These are phyloP conservation scores for Lecanosticta acicola DNA, from an alignment of 2,329 filamentous ascomycete genomes.

Conservation along the genomic window DNA sequence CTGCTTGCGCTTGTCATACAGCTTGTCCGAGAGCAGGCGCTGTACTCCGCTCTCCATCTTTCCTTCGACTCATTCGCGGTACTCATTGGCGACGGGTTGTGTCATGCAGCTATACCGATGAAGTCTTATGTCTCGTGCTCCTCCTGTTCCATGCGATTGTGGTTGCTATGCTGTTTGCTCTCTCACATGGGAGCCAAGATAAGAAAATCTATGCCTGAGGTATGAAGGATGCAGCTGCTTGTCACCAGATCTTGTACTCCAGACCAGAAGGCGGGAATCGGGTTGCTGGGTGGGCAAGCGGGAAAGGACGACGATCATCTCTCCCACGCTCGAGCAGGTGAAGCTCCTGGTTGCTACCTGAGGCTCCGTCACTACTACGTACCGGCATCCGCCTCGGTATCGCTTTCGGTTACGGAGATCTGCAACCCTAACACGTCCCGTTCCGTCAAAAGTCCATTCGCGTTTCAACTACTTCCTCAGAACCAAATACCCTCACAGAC, in stretches of 20 bases:
- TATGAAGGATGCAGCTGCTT: background rate
- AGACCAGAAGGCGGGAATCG: background rate
- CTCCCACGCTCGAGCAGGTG: slow-evolving; percentile 2
- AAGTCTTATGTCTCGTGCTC: background rate
- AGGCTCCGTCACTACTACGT: no score
- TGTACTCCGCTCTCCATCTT: slow-evolving; percentile 83
- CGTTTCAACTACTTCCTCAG: background rate
- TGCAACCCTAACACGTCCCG: background rate
- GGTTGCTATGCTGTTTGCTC: background rate
- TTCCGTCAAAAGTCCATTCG: background rate
- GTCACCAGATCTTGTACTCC: background rate
- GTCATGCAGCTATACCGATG: background rate
- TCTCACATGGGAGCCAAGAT: background rate
- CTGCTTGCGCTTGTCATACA: slow-evolving; percentile 96
- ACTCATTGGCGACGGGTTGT: background rate
- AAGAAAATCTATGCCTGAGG: no score
- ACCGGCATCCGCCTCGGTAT: no score
- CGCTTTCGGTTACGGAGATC: background rate
- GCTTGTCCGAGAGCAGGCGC: slow-evolving; percentile 90
- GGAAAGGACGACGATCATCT: no score
- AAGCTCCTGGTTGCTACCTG: background rate
- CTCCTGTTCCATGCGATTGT: background rate
- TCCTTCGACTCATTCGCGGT: background rate
- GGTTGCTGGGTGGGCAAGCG: no score
- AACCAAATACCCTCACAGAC: background rate